phyloP scores from a whole-genome alignment of 2,329 filamentous ascomycete species.

The Ceratocystis cubensis region DNA sequence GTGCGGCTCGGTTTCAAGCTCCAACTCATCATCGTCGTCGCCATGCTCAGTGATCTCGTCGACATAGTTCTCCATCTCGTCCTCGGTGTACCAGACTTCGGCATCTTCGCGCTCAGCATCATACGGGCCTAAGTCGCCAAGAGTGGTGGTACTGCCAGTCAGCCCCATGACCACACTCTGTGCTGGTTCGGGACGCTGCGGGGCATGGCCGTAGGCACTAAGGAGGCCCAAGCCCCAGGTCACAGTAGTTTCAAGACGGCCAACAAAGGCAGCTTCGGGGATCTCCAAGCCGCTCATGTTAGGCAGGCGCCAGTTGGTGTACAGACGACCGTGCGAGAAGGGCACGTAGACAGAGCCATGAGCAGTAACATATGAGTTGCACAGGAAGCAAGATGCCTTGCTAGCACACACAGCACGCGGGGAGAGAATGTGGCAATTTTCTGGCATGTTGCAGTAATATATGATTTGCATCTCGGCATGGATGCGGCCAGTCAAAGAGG shows the following conservation, averaged over 20 bases:
- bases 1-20: constrained; percentile 4
- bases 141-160: constrained; percentile 8
- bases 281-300: constrained; percentile 18
- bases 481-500: constrained; percentile 28
- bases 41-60: constrained; percentile 7
- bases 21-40: constrained; percentile 5
- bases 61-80: constrained; percentile 9
- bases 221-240: constrained; percentile 19
- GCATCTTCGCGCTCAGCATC: constrained; percentile 8
- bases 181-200: constrained; percentile 18
- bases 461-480: constrained; percentile 41
- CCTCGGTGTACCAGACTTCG: constrained; percentile 3
- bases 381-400: constrained; percentile 41
- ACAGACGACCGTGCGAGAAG: constrained; percentile 34
- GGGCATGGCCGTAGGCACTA: constrained; percentile 15
- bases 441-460: constrained; percentile 30
- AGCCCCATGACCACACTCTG: constrained; percentile 19
- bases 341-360: constrained; percentile 33
- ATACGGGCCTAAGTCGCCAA: neutral
- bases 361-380: constrained; percentile 35
- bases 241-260: constrained; percentile 17
- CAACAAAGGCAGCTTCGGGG: constrained; percentile 18
- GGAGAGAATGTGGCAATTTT: constrained; percentile 23
- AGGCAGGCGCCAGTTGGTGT: constrained; percentile 36
- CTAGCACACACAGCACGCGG: constrained; percentile 37